Evolutionary conservation across 2,329 filamentous ascomycete species (phyloP), one percentile per base, ranked within the genome.

Genomic region (Pezicula carpinea): DNA sequence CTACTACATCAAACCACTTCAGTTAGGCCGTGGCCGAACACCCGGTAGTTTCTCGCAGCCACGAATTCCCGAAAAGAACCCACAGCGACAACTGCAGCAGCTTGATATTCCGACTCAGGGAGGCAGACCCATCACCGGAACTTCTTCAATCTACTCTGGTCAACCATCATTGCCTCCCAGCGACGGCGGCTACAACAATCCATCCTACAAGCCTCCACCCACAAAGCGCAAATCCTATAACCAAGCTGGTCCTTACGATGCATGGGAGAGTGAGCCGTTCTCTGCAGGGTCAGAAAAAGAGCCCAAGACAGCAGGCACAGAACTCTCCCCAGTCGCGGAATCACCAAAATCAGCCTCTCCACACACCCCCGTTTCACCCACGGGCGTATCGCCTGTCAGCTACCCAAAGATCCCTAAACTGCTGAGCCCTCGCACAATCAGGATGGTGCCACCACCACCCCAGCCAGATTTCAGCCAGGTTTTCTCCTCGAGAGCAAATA

Each of bases 271-370:
- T 53, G 15, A 13, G 21, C 39, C 50, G 45, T 11, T 53, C 51
- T 21, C 47, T 52, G 32, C 26, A 45, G 35, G 22, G 22, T 40
- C 46, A 15, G 29, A 46, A 11, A 43, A 44, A 13, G 54, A 53
- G 29, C 40, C 52, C 17, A 46, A 41, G 26, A 52, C 49, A 22
- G 49, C 42, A 19, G 53, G 48, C 3, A 34, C 29, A 10, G 58
- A 59, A 13, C 47, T 63, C 4, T 63, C 59, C 19, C 61, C 61
- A 7, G 60, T 64, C 3, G 51, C 56, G 6, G 60, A 62, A 46
- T 60, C 57, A 18, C 61, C 61, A 29, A 40, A 23, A 15, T 40
- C 38, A 29, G 18, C 19, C 10, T 22, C 21, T 15, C n/a, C 38
- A 40, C 44, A 15, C 44, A 52, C 34, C 47, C 51, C 13, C 48